phyloP scores from a whole-genome alignment of 1,284 basidiomycete species.

The Malassezia slooffiae region DNA sequence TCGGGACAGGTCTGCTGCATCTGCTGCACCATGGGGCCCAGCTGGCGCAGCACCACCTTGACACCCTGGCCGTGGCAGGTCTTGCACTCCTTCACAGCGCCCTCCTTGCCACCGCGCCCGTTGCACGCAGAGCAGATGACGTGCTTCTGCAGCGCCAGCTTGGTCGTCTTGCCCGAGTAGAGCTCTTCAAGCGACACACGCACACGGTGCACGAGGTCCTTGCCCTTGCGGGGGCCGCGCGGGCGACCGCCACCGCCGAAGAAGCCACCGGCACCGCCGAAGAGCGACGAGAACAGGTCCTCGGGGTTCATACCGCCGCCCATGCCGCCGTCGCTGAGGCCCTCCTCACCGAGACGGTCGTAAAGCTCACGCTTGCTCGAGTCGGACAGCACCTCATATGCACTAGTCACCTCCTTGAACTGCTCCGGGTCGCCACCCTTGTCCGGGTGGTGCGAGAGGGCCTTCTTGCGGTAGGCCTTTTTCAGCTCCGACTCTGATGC shows the following conservation, averaged over 20 bases:
- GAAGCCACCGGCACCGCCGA: slow-evolving; percentile 58
- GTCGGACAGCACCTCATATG: slow-evolving; percentile 90
- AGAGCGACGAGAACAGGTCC: slow-evolving; percentile 96
- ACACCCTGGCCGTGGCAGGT: slow-evolving; percentile 81
- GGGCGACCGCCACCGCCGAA: slow-evolving; percentile 57
- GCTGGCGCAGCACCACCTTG: slow-evolving; percentile 81
- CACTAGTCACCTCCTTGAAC: slow-evolving; percentile 96
- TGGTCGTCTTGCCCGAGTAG: slow-evolving; percentile 96
- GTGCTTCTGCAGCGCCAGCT: slow-evolving; percentile 91
- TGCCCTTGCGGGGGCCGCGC: slow-evolving; percentile 84
- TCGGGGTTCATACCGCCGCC: slow-evolving; percentile 82
- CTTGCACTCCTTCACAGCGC: slow-evolving; percentile 71
- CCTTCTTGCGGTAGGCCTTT: slow-evolving; percentile 38
- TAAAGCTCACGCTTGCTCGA: slow-evolving; percentile 62
- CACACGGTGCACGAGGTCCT: slow-evolving; percentile 95
- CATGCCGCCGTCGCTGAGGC: slow-evolving; percentile 58
- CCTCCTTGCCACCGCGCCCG: slow-evolving; percentile 94
- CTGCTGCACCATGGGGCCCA: slow-evolving; percentile 99
- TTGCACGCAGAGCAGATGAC: slow-evolving; percentile 85
- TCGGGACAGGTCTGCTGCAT: slow-evolving; percentile 91
- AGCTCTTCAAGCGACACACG: slow-evolving; percentile 92
- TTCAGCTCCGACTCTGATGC: slow-evolving; percentile 41
- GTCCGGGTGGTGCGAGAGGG: slow-evolving; percentile 63
- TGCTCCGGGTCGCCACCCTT: slow-evolving; percentile 88
- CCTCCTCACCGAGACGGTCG: slow-evolving; percentile 86